Evolutionary conservation across 2,329 filamentous ascomycete genomes (phyloP).

Genomic region (Aspergillaceae sp.): DNA sequence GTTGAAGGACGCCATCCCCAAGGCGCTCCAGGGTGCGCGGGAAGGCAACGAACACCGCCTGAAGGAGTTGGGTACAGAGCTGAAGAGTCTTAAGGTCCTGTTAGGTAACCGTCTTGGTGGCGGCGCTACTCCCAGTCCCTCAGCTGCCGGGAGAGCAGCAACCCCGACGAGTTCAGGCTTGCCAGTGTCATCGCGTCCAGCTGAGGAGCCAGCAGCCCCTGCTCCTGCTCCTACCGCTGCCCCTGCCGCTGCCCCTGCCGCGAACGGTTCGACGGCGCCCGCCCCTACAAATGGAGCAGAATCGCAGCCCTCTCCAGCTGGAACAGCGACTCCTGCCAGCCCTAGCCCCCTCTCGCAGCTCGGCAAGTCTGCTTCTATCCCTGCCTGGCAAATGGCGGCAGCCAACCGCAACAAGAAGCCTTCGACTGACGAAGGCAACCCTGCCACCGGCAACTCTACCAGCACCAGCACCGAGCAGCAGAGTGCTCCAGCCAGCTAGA

Average conservation of each 20-base stretch:
- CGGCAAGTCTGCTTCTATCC: constrained; percentile 57
- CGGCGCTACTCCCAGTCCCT: constrained; percentile 18
- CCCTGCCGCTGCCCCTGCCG: constrained; percentile 12
- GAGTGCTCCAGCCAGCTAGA: constrained; percentile 23
- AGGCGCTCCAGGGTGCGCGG: constrained; percentile 80
- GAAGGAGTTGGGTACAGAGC: constrained; percentile 74
- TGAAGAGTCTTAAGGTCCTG: constrained; percentile 86
- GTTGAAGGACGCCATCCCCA: constrained; percentile 77
- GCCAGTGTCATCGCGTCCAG: constrained; percentile 13
- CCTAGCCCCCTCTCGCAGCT: constrained; percentile 43
- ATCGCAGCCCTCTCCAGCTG: constrained; percentile 13
- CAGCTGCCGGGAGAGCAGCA: constrained; percentile 24
- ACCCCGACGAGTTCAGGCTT: constrained; percentile 13
- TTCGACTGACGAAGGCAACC: constrained; percentile 14
- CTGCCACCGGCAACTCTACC: neutral
- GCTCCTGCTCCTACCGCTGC: constrained; percentile 13
- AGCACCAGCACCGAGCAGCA: constrained; percentile 18
- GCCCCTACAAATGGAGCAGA: constrained; percentile 11
- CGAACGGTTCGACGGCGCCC: constrained; percentile 17
- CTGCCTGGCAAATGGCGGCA: constrained; percentile 70
- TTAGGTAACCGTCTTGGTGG: constrained; percentile 55
- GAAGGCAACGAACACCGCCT: constrained; percentile 71
- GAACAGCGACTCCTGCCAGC: constrained; percentile 4
- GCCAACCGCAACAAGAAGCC: constrained; percentile 43
- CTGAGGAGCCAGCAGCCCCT: constrained; percentile 14